Percentiles rank a stretch among this genome's conserved stretches.
Conservation (phyloP, 768 basidiomycete species). For the Gelatoporia subvermispora region DNA sequence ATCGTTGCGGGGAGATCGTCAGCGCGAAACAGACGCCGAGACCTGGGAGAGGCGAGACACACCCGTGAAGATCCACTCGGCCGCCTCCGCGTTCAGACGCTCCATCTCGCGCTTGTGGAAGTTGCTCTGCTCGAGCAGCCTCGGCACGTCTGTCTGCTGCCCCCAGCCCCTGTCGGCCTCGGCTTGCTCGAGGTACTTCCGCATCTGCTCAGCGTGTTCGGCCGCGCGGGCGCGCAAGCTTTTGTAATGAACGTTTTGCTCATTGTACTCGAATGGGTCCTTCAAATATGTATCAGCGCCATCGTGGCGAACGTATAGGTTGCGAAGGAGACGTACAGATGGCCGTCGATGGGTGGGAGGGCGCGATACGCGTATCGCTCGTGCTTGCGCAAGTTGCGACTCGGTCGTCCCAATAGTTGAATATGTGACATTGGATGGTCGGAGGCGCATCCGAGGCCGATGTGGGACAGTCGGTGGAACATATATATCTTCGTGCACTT, state of each 20-base stretch:
- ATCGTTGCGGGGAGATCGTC: neutral
- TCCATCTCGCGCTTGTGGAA: conserved; percentile 76
- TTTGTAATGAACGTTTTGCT: conserved; percentile 64
- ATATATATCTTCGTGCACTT: conserved; percentile 10
- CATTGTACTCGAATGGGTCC: conserved; percentile 42
- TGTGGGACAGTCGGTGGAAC: conserved; percentile 15
- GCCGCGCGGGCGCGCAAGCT: conserved; percentile 72
- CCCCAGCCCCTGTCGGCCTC: conserved; percentile 69
- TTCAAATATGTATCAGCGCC: neutral
- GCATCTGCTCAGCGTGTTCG: conserved; percentile 78
- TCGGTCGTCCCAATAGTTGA: too few relatives aligned
- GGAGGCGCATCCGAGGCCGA: conserved; percentile 1
- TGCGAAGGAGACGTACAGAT: conserved; percentile 5
- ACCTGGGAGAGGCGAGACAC: conserved; percentile 16
- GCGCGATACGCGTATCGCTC: conserved; percentile 10
- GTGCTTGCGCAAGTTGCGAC: neutral
- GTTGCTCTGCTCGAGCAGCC: conserved; percentile 77
- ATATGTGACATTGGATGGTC: too few relatives aligned
- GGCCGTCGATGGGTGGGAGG: conserved; percentile 11
- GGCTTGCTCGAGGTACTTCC: conserved; percentile 59
- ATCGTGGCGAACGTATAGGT: neutral
- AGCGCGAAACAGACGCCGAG: neutral
- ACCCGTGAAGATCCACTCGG: conserved; percentile 85
- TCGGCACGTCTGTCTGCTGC: conserved; percentile 76
- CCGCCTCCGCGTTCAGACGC: conserved; percentile 72